phyloP scores from a whole-genome alignment of 495 filamentous ascomycete genomes.

The Neurospora sp. region DNA sequence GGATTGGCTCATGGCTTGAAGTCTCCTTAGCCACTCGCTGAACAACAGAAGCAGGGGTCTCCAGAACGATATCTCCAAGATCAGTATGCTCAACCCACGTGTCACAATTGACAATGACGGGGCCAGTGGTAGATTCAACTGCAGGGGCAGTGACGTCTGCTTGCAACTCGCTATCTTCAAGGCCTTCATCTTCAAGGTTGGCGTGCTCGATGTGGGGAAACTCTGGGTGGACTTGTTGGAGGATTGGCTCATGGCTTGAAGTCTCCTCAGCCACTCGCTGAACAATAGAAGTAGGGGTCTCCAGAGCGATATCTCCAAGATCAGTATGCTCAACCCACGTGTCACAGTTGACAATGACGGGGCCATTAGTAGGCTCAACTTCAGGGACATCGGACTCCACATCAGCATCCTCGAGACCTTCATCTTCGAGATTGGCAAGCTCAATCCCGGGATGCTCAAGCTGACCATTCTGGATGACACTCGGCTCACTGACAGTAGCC shows the following conservation, averaged over 20 bases:
- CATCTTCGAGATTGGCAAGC: neutral
- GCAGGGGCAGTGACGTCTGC: neutral
- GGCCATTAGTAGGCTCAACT: neutral
- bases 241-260: neutral
- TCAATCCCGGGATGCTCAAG: neutral
- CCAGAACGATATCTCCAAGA: neutral
- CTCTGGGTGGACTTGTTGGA: neutral
- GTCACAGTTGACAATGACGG: neutral
- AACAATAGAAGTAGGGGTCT: neutral
- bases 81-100: neutral
- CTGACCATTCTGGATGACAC: neutral
- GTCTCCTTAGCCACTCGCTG: neutral
- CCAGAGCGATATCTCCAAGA: neutral
- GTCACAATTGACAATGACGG: neutral
- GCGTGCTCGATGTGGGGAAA: neutral
- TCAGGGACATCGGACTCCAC: neutral
- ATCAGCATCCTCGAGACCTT: neutral
- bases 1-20: neutral
- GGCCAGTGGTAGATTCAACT: neutral
- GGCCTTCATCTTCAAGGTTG: neutral
- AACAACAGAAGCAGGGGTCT: neutral
- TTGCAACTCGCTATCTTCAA: neutral
- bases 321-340: neutral
- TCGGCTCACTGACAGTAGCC: neutral
- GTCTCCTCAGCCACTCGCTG: neutral